These are phyloP conservation scores for Mrakiaceae sp. DNA, from an alignment of 1,284 basidiomycete genomes.

Conservation along the genomic window DNA sequence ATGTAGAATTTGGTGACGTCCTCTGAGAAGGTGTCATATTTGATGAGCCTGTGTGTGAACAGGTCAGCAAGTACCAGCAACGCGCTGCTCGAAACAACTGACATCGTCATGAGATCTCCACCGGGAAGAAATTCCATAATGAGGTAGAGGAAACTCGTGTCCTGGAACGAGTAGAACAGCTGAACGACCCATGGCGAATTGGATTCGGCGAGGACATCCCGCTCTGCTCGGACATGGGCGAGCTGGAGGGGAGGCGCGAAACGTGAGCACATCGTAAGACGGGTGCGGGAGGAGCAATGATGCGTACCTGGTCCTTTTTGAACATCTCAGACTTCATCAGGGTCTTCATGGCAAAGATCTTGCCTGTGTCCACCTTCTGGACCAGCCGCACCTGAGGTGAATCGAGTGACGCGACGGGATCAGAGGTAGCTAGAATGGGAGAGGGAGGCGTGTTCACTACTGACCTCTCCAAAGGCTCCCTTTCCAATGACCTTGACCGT, in stretches of 20 bases:
- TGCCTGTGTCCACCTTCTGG: constrained; percentile 93
- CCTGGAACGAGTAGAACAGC: constrained; percentile 98
- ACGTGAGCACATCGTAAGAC: background rate
- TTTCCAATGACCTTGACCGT: constrained; percentile 99
- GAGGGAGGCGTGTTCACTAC: constrained; percentile 16
- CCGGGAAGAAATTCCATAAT: constrained; percentile 99
- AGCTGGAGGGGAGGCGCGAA: constrained; percentile 44
- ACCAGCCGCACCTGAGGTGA: constrained; percentile 70
- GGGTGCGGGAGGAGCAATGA: background rate
- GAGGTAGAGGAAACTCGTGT: constrained; percentile 86
- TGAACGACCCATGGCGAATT: constrained; percentile 98
- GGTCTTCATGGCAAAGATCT: constrained; percentile 99
- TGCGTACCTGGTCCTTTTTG: constrained; percentile 85
- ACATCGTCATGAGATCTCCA: constrained; percentile 79
- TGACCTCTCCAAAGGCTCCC: constrained; percentile 92
- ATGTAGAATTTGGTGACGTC: constrained; percentile 99
- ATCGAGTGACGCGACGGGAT: background rate
- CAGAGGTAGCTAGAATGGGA: background rate
- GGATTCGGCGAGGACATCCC: constrained; percentile 93
- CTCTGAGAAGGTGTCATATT: constrained; percentile 97
- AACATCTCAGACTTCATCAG: constrained; percentile 97
- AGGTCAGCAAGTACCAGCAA: background rate
- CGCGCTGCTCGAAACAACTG: constrained; percentile 15
- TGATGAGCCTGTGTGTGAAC: constrained; percentile 74
- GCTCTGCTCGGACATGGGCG: constrained; percentile 95